Evolutionary conservation across 768 basidiomycete genomes (phyloP).

Genomic region (Hydnomerulius pinastri): DNA sequence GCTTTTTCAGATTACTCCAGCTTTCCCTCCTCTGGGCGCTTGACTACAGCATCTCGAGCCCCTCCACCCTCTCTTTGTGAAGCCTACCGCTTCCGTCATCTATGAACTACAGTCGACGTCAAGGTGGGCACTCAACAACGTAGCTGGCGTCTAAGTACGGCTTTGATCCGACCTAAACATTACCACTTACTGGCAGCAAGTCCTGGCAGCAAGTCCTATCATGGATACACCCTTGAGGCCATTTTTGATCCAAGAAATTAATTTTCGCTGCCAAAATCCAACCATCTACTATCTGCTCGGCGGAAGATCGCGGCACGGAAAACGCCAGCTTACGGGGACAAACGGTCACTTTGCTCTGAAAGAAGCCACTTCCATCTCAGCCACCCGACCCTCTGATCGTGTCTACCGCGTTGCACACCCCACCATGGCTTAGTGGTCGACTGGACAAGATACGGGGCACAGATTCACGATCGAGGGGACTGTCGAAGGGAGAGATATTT

Average conservation of each 20-base stretch:
- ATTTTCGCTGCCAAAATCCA: slow-evolving; percentile 5
- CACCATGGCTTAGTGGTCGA: slow-evolving; percentile 1
- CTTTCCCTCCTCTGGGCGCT: too few species aligned
- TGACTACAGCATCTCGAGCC: too few species aligned
- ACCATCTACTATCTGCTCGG: slow-evolving; percentile 6
- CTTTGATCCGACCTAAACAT: slow-evolving; percentile 32
- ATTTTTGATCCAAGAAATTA: slow-evolving; percentile 11
- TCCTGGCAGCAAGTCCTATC: too few species aligned
- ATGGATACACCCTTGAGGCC: slow-evolving; percentile 4
- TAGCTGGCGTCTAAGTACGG: slow-evolving; percentile 9
- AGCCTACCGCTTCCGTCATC: slow-evolving; percentile 8
- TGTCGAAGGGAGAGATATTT: not conserved
- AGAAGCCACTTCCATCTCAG: slow-evolving; percentile 15
- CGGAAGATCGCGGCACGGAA: slow-evolving; percentile 20
- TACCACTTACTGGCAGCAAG: slow-evolving; percentile 11
- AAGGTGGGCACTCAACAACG: slow-evolving; percentile 12
- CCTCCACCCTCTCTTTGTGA: slow-evolving; percentile 15
- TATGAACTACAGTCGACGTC: slow-evolving; percentile 1
- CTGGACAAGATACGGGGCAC: slow-evolving; percentile 21
- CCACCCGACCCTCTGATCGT: slow-evolving; percentile 10
- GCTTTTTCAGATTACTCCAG: too few species aligned
- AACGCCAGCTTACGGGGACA: too few species aligned
- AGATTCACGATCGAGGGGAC: slow-evolving; percentile 17
- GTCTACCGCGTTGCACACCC: slow-evolving; percentile 14
- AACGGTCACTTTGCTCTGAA: slow-evolving; percentile 4